Evolutionary conservation across 2,329 filamentous ascomycete genomes (phyloP).

Genomic region (Mollisia scopiformis): DNA sequence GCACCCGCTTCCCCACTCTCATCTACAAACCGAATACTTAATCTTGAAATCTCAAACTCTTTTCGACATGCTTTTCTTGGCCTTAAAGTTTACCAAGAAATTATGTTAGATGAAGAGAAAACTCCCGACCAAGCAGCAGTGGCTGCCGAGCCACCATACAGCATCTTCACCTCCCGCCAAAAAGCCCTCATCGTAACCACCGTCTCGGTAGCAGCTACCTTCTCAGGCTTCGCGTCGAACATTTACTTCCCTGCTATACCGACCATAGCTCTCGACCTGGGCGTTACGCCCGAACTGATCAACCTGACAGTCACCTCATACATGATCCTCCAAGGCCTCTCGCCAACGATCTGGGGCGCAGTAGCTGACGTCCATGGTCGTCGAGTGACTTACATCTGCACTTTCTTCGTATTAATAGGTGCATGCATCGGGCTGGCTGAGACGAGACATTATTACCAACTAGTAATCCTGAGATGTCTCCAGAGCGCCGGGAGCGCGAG

Average conservation of each 20-base stretch:
- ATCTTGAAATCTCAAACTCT: not conserved
- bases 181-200: slow-evolving; percentile 27
- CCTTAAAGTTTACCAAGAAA: not conserved
- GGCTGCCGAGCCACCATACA: slow-evolving; percentile 20
- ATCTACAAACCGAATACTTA: not conserved
- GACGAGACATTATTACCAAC: slow-evolving; percentile 48
- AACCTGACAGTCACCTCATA: slow-evolving; percentile 36
- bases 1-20: not conserved
- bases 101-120: not conserved
- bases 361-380: slow-evolving; percentile 55
- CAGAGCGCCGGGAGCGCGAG: slow-evolving; percentile 63
- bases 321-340: slow-evolving; percentile 57
- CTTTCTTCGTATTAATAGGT: slow-evolving; percentile 55
- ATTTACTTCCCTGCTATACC: slow-evolving; percentile 35
- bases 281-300: slow-evolving; percentile 27
- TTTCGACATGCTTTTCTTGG: not conserved
- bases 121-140: not conserved
- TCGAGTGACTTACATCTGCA: slow-evolving; percentile 54
- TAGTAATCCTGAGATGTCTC: slow-evolving; percentile 57
- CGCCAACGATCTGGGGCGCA: slow-evolving; percentile 49
- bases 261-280: slow-evolving; percentile 25
- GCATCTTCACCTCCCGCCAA: slow-evolving; percentile 26
- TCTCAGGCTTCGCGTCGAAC: slow-evolving; percentile 27
- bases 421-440: slow-evolving; percentile 58
- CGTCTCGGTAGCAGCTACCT: slow-evolving; percentile 28